Percentiles rank a stretch among this genome's conserved stretches.
Conservation (phyloP, 345 rosid genomes). For the Camelina hispida region DNA sequence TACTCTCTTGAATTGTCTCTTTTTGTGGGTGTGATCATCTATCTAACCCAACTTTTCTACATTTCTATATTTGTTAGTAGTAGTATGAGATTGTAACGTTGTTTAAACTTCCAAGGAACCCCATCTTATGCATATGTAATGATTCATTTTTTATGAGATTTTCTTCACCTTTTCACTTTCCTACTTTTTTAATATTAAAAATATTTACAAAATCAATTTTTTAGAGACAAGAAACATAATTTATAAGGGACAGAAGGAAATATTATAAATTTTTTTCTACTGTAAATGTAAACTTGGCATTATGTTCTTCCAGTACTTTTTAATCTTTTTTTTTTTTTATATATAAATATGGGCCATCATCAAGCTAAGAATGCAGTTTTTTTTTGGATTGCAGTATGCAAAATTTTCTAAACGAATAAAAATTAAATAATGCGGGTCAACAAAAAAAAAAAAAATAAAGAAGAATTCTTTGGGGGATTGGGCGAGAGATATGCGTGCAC, state of each 20-base stretch:
- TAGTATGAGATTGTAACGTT: conserved; percentile 8
- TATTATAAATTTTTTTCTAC: not conserved
- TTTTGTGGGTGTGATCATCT: no score
- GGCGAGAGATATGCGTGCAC: conserved; percentile 52
- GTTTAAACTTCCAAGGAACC: conserved; percentile 28
- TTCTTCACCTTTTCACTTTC: no score
- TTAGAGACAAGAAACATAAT: no score
- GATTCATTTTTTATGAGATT: no score
- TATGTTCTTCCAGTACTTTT: not conserved
- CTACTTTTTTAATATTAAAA: no score
- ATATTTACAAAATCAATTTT: no score
- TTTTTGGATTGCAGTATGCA: not conserved
- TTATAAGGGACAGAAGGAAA: no score
- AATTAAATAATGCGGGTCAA: conserved; percentile 18
- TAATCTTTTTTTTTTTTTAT: not conserved
- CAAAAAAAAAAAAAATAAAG: conserved; percentile 5
- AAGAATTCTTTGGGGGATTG: conserved; percentile 35
- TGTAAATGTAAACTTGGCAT: conserved; percentile 2
- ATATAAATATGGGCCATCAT: not conserved
- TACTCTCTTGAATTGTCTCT: no score
- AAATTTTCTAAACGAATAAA: not conserved
- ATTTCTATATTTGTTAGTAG: not conserved
- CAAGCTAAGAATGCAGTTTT: not conserved
- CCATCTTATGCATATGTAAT: no score
- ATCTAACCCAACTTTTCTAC: no score